These are phyloP conservation scores for Wickerhamomyces bovis DNA, from an alignment of 805 yeast genomes.

Conservation along the genomic window DNA sequence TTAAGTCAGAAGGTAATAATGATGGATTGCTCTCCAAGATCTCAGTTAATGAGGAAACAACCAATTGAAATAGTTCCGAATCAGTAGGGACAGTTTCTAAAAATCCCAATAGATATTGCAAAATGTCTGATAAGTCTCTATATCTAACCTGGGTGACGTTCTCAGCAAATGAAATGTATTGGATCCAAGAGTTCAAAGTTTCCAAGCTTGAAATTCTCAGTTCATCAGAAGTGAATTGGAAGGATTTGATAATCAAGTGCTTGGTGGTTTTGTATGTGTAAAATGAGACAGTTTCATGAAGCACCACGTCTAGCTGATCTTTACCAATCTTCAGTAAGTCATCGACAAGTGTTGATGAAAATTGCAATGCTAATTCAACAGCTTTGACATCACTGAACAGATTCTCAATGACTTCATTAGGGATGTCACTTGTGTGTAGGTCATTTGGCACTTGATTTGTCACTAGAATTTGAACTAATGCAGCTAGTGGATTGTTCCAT, in stretches of 20 bases:
- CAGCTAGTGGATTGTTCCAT: conserved; percentile 37
- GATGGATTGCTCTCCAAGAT: conserved; percentile 26
- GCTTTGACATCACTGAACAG: conserved; percentile 2
- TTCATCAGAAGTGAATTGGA: conserved; percentile 10
- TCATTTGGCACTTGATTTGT: conserved; percentile 9
- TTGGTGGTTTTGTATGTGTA: conserved; percentile 30
- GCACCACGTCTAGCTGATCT: conserved; percentile 18
- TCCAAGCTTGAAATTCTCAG: conserved; percentile 23
- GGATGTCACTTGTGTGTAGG: conserved; percentile 3
- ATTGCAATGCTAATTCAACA: conserved; percentile 21
- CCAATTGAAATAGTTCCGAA: conserved; percentile 7
- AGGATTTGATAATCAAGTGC: conserved; percentile 8
- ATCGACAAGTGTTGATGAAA: conserved; percentile 45
- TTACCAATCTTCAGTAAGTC: conserved; percentile 36
- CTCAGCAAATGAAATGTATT: conserved; percentile 33
- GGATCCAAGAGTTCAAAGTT: conserved; percentile 30
- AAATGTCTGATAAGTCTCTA: conserved; percentile 17
- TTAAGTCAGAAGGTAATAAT: conserved; percentile 16
- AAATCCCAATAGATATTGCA: conserved; percentile 10
- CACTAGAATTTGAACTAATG: conserved; percentile 18
- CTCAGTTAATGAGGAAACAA: conserved; percentile 15
- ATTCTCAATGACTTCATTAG: conserved; percentile 8
- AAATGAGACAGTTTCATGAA: conserved; percentile 35
- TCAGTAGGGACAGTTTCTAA: conserved; percentile 8
- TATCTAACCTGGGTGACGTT: conserved; percentile 17